phyloP scores from a whole-genome alignment of 805 yeast genomes.

The Yarrowia porcina region DNA sequence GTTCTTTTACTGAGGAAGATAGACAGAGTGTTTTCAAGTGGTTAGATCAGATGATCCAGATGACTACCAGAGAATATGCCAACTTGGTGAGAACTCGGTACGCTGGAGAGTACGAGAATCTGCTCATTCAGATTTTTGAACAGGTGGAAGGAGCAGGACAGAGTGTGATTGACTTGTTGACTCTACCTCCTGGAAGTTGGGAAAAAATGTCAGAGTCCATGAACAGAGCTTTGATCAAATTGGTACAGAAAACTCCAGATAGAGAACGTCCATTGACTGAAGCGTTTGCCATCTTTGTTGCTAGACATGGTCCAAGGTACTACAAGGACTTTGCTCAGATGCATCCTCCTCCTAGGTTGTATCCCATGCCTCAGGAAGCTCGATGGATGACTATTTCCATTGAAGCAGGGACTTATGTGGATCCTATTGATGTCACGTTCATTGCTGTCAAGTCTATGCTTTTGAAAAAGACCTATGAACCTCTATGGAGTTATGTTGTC shows the following conservation, averaged over 20 bases:
- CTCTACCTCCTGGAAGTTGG: background rate
- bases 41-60: background rate
- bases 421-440: background rate
- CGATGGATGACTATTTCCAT: background rate
- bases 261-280: background rate
- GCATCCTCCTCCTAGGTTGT: background rate
- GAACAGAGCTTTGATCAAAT: background rate
- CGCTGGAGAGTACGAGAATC: background rate
- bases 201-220: background rate
- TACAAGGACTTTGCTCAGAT: background rate
- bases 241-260: background rate
- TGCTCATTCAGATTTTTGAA: slow-evolving; percentile 1
- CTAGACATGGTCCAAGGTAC: background rate
- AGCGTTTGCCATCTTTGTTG: background rate
- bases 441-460: slow-evolving; percentile 11
- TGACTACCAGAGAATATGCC: background rate
- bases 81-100: background rate
- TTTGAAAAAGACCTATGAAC: background rate
- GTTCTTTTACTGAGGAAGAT: background rate
- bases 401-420: slow-evolving; percentile 1
- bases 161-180: background rate
- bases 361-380: slow-evolving; percentile 13
- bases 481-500: background rate
- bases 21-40: background rate
- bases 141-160: background rate